Percentiles rank a stretch among this genome's conserved stretches.
These are phyloP conservation scores for Dryas alaskensis DNA, from an alignment of 306 rosid genomes.

Conservation along the genomic window DNA sequence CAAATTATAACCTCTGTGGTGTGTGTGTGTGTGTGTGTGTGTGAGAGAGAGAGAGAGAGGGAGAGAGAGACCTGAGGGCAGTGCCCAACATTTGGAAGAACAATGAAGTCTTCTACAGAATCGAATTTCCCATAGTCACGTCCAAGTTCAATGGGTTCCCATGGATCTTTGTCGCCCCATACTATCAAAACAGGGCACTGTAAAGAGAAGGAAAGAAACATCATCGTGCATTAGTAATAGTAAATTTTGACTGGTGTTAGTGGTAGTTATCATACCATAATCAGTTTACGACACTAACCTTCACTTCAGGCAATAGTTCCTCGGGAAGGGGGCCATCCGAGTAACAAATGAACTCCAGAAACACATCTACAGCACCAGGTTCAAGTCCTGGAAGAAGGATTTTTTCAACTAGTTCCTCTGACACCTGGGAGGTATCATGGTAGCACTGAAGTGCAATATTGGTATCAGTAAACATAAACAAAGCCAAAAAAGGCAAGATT, in stretches of 20 bases:
- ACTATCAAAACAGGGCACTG: conserved; percentile 91
- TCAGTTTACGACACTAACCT: conserved; percentile 47
- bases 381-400: conserved; percentile 90
- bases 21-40: background rate
- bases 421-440: conserved; percentile 81
- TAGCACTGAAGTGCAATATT: conserved; percentile 66
- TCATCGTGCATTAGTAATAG: background rate
- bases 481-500: background rate
- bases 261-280: conserved; percentile 9
- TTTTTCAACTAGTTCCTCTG: conserved; percentile 76
- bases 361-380: conserved; percentile 90
- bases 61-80: conserved; percentile 81
- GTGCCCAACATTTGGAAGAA: conserved; percentile 90
- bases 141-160: conserved; percentile 95
- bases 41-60: conserved; percentile 23
- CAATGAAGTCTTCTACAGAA: conserved; percentile 81
- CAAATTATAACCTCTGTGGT: background rate
- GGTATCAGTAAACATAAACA: conserved; percentile 15
- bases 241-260: background rate
- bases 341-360: conserved; percentile 91
- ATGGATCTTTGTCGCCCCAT: conserved; percentile 99
- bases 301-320: conserved; percentile 78
- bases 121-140: conserved; percentile 54
- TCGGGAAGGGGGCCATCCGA: conserved; percentile 98
- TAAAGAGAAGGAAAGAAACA: conserved; percentile 19